A percentile compares a stretch with the other conserved stretches of the same genome.
phyloP scores from a whole-genome alignment of 768 basidiomycete genomes.

The Calocera viscosa region DNA sequence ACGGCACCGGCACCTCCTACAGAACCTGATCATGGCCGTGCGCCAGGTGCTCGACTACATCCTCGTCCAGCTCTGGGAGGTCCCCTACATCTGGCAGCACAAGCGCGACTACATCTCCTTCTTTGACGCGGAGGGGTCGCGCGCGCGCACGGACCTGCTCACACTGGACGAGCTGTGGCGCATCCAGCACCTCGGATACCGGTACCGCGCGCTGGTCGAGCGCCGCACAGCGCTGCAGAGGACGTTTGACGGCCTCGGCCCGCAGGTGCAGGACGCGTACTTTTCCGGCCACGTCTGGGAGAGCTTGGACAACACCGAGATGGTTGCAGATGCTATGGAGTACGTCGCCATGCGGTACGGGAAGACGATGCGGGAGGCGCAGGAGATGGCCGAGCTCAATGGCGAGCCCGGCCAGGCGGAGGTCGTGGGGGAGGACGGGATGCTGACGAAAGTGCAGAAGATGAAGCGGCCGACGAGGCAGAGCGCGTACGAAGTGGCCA shows the following conservation, averaged over 20 bases:
- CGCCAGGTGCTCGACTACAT: conserved; percentile 65
- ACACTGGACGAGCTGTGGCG: conserved; percentile 75
- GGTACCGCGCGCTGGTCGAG: conserved; percentile 75
- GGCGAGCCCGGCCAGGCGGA: conserved; percentile 48
- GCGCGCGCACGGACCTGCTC: conserved; percentile 57
- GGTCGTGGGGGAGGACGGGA: conserved; percentile 28
- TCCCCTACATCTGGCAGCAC: conserved; percentile 90
- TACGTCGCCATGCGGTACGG: conserved; percentile 83
- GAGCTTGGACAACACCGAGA: conserved; percentile 67
- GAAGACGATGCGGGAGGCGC: conserved; percentile 36
- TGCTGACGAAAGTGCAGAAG: conserved; percentile 29
- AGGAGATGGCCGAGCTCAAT: conserved; percentile 27
- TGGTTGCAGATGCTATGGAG: conserved; percentile 80
- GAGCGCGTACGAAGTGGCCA: conserved; percentile 72
- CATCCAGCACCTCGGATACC: conserved; percentile 78
- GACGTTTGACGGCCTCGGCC: conserved; percentile 55
- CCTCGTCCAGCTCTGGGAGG: conserved; percentile 81
- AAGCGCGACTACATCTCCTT: conserved; percentile 81
- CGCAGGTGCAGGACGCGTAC: conserved; percentile 59
- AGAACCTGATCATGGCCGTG: conserved; percentile 65
- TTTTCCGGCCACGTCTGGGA: conserved; percentile 57
- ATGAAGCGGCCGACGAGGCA: conserved; percentile 73
- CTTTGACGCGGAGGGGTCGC: conserved; percentile 43
- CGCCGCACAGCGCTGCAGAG: conserved; percentile 49
- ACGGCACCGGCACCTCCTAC: conserved; percentile 46